Base-by-base conservation (phyloP, 192 early-diverging fungal species). In the Coemansia sp. region DNA sequence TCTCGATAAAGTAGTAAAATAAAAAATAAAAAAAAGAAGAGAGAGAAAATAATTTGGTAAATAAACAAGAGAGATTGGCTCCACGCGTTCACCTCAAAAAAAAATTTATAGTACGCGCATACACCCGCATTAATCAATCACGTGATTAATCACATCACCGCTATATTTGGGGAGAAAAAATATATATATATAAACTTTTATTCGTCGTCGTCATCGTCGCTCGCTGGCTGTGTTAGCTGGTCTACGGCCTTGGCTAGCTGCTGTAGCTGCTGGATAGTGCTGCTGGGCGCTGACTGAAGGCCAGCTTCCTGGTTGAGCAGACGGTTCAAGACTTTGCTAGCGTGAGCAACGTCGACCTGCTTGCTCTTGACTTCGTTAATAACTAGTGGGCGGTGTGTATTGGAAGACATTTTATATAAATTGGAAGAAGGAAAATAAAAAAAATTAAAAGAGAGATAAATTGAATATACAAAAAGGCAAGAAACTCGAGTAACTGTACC, bases 251-350 rank as follows among this genome's bases (percentile, higher is more conserved):
- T 62, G 25, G 51, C 61, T 2, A 82, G 62, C 62, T 74, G 64
- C 10, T 67, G 70, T 44, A 82, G 68, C 57, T 82, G 74, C 65
- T 82, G 79, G 27, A 65, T 45, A 31, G 64, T 36, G 32, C 68
- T 63, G 62, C 59, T 76, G 51, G 71, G 64, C 31, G 79, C 79
- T 0, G 70, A 63, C 68, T 82, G 79, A 1, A 65, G 64, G 27
- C 79, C 79, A 2, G 72, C 74, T 38, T 82, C 79, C 27, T 32
- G 60, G 38, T 51, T 62, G 14, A 82, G 57, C 36, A 82, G 68
- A 48, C 58, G 73, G 31, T 51, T 46, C 61, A 82, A 17, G 14
- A 29, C 37, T 14, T 69, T 63, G 27, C 25, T 48, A 12, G 66
- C 74, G 7, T 68, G 45, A 2, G 11, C 45, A 4, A 42, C 32